These are phyloP conservation scores for Fusarium palustre DNA, from an alignment of 2,329 filamentous ascomycete genomes.

Conservation along the genomic window DNA sequence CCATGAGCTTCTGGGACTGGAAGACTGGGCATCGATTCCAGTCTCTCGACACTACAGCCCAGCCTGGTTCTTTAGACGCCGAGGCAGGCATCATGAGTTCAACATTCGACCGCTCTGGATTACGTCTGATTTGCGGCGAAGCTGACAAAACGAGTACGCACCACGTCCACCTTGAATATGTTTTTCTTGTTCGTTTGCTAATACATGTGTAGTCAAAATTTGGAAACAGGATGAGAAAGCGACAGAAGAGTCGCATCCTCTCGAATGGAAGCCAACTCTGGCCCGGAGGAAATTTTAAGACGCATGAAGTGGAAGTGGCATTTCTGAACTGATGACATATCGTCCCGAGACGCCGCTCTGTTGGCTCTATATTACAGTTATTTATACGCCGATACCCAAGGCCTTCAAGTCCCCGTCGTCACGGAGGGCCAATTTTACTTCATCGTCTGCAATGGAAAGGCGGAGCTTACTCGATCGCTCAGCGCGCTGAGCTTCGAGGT, in stretches of 20 bases:
- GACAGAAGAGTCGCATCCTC: slow-evolving; percentile 88
- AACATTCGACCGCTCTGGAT: slow-evolving; percentile 88
- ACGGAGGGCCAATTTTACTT: slow-evolving; percentile 86
- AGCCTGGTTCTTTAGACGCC: slow-evolving; percentile 92
- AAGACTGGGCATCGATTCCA: slow-evolving; percentile 96
- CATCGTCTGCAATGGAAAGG: slow-evolving; percentile 88
- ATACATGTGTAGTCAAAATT: slow-evolving; percentile 75
- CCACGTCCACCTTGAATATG: neutral
- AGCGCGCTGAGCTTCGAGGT: slow-evolving; percentile 81
- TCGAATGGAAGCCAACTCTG: slow-evolving; percentile 90
- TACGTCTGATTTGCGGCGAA: slow-evolving; percentile 92
- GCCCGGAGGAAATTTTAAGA: slow-evolving; percentile 78
- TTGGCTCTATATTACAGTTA: slow-evolving; percentile 43
- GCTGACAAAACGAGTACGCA: slow-evolving; percentile 89
- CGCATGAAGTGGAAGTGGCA: slow-evolving; percentile 1
- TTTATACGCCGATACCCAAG: slow-evolving; percentile 70
- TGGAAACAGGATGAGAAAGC: slow-evolving; percentile 96
- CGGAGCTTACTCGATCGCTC: slow-evolving; percentile 90
- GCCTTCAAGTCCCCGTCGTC: slow-evolving; percentile 90
- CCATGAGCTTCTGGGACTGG: slow-evolving; percentile 99
- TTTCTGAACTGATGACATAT: slow-evolving; percentile 24
- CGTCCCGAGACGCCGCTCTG: slow-evolving; percentile 14
- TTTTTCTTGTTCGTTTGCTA: slow-evolving; percentile 42
- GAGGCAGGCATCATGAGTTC: slow-evolving; percentile 96
- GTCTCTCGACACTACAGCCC: slow-evolving; percentile 87